Evolutionary conservation across 2,329 filamentous ascomycete species (phyloP).

Genomic region (Nakataea oryzae): DNA sequence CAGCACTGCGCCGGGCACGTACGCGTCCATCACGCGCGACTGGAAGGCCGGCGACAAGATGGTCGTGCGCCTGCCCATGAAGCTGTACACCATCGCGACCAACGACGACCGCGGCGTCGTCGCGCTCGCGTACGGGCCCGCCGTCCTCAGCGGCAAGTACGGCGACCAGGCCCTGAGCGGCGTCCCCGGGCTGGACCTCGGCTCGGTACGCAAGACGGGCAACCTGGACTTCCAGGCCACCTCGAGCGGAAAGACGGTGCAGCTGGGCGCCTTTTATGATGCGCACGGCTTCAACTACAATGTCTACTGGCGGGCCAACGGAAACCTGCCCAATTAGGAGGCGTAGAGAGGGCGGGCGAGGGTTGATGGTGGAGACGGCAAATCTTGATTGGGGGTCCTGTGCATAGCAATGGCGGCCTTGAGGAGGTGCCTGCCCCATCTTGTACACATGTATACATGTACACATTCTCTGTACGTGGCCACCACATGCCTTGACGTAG

Average conservation of each 20-base stretch:
- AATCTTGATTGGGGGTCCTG: no score
- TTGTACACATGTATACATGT: no score
- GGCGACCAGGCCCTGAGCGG: conserved; percentile 13
- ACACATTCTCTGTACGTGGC: no score
- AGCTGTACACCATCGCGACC: conserved; percentile 27
- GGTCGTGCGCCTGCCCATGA: conserved; percentile 32
- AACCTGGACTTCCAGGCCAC: conserved; percentile 22
- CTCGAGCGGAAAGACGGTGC: conserved; percentile 17
- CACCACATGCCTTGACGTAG: no score
- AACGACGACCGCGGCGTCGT: conserved; percentile 33
- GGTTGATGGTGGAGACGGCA: no score
- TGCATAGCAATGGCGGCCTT: no score
- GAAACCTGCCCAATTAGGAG: background rate
- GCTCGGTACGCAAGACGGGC: conserved; percentile 13
- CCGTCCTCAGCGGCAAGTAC: conserved; percentile 33
- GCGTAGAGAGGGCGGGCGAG: background rate
- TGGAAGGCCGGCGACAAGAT: conserved; percentile 34
- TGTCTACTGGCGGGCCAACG: conserved; percentile 23
- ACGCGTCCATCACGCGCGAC: conserved; percentile 25
- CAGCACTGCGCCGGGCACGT: conserved; percentile 22
- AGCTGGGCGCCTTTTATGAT: conserved; percentile 27
- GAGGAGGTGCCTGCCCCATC: no score
- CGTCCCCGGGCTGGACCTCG: conserved; percentile 18
- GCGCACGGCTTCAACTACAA: conserved; percentile 30
- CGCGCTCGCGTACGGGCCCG: conserved; percentile 35